A percentile compares a stretch with the other conserved stretches of the same genome.
Evolutionary conservation across 495 filamentous ascomycete genomes (phyloP).

Genomic region (Talaromyces ruber): DNA sequence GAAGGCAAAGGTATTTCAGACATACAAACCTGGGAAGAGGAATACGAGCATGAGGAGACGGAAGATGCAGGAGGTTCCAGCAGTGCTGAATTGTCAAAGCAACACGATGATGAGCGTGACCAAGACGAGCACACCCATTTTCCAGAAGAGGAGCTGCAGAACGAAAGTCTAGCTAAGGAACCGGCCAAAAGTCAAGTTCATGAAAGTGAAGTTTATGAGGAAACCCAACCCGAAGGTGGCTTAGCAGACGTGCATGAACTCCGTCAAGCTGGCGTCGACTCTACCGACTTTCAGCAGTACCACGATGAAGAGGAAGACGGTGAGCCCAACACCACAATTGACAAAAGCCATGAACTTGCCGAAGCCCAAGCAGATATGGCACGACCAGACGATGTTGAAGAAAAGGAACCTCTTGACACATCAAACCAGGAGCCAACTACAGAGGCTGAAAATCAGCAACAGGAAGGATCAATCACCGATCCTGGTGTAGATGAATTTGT

Average conservation of each 20-base stretch:
- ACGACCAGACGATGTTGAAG: background rate
- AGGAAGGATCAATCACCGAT: background rate
- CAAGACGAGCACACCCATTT: conserved; percentile 7
- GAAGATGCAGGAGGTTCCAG: background rate
- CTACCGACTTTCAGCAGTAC: background rate
- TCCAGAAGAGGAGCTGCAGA: background rate
- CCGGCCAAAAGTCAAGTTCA: background rate
- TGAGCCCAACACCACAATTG: background rate
- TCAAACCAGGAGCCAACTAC: background rate
- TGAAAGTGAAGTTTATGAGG: background rate
- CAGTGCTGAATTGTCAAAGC: background rate
- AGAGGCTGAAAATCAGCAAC: conserved; percentile 1
- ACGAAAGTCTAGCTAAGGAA: background rate
- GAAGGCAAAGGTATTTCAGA: conserved; percentile 54
- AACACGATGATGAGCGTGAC: conserved; percentile 6
- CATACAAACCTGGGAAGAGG: conserved; percentile 30
- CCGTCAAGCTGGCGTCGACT: background rate
- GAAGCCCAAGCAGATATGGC: background rate
- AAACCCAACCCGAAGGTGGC: background rate
- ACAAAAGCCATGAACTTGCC: background rate
- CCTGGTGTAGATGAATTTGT: background rate
- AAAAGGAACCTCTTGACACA: background rate
- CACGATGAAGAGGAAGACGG: background rate
- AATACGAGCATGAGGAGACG: conserved; percentile 22
- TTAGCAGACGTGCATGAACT: background rate